These are phyloP conservation scores for Fusarium brevicatenulatum DNA, from an alignment of 2,329 filamentous ascomycete species.

Conservation along the genomic window DNA sequence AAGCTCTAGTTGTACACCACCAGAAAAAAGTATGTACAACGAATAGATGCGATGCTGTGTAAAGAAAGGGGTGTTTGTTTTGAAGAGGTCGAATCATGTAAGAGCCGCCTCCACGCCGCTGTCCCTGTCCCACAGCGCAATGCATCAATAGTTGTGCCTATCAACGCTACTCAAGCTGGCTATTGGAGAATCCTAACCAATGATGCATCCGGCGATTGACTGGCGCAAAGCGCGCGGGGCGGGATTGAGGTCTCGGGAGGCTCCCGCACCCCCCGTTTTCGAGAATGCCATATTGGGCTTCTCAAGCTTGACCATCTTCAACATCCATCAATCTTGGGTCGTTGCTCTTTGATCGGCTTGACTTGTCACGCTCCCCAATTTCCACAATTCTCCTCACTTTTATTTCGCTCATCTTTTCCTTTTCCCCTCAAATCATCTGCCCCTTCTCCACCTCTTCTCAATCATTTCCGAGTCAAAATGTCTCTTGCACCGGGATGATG, in stretches of 20 bases:
- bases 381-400: neutral
- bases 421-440: slow-evolving; percentile 8
- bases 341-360: neutral
- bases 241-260: slow-evolving; percentile 36
- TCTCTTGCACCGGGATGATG: slow-evolving; percentile 5
- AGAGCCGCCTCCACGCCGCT: slow-evolving; percentile 16
- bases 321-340: neutral
- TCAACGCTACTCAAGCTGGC: slow-evolving; percentile 8
- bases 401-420: slow-evolving; percentile 10
- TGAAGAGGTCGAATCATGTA: slow-evolving; percentile 10
- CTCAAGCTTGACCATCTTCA: slow-evolving; percentile 17
- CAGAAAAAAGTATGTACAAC: neutral
- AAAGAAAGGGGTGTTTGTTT: neutral
- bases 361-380: neutral
- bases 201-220: slow-evolving; percentile 23
- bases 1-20: slow-evolving; percentile 21
- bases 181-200: slow-evolving; percentile 19
- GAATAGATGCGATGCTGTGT: slow-evolving; percentile 6
- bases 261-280: slow-evolving; percentile 34
- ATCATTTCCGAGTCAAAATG: slow-evolving; percentile 15
- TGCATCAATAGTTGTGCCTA: slow-evolving; percentile 16
- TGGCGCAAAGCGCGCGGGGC: slow-evolving; percentile 36
- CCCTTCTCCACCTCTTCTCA: slow-evolving; percentile 8
- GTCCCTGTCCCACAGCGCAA: slow-evolving; percentile 12
- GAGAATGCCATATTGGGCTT: slow-evolving; percentile 25